Percentiles rank a stretch among this genome's conserved stretches.
phyloP scores from a whole-genome alignment of 306 rosid genomes.

The Bauhinia variegata region DNA sequence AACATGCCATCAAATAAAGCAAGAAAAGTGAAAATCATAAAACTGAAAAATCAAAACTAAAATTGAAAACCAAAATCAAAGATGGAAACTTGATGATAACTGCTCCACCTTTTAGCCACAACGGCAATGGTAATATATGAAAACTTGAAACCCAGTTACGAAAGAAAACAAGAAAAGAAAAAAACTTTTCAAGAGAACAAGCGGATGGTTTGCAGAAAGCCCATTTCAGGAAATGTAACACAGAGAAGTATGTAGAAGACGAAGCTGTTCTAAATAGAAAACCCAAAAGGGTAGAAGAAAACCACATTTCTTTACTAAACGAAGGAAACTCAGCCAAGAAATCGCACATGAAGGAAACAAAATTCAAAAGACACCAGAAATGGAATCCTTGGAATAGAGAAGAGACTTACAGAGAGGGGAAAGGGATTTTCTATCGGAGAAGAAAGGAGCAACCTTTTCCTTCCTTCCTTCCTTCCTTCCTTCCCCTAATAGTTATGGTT shows the following conservation, averaged over 20 bases:
- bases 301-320: not conserved
- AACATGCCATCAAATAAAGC: conserved; percentile 9
- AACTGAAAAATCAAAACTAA: not conserved
- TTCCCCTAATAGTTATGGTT: not conserved
- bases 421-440: conserved; percentile 45
- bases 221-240: conserved; percentile 24
- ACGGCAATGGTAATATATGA: conserved; percentile 5
- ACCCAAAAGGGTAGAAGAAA: not conserved
- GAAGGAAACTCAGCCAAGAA: not conserved
- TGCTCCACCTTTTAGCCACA: conserved; percentile 21
- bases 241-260: not conserved
- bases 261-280: not conserved
- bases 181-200: not conserved
- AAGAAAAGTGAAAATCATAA: not conserved
- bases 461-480: conserved; percentile 34
- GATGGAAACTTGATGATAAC: not conserved
- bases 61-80: no score
- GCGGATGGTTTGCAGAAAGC: not conserved
- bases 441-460: conserved; percentile 45
- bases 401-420: conserved; percentile 43
- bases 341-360: not conserved
- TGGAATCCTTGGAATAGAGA: not conserved
- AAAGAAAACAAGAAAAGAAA: conserved; percentile 1
- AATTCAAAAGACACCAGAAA: no score
- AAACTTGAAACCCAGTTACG: not conserved